Conservation (phyloP, 2,329 filamentous ascomycete species). For the Sarocladium kiliense region DNA sequence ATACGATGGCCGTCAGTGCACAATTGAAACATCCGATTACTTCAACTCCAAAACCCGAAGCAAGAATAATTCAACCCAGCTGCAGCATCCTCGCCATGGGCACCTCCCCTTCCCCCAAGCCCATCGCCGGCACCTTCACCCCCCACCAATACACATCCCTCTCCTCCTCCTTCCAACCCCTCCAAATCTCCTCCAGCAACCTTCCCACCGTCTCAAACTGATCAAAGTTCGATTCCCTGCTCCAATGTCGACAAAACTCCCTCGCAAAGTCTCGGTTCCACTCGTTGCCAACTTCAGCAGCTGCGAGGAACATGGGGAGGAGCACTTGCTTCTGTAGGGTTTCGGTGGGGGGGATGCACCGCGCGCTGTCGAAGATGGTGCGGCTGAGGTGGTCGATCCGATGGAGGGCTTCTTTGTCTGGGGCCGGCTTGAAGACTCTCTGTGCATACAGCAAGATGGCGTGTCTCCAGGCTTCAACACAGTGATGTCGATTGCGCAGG, state of each 20-base stretch:
- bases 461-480: slow-evolving; percentile 28
- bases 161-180: not conserved
- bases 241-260: slow-evolving; percentile 8
- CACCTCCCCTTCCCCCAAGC: not conserved
- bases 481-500: slow-evolving; percentile 19
- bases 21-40: too few species aligned
- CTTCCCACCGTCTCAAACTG: slow-evolving; percentile 6
- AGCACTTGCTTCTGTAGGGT: slow-evolving; percentile 30
- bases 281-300: not conserved
- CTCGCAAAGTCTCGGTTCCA: slow-evolving; percentile 3
- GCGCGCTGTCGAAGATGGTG: slow-evolving; percentile 23
- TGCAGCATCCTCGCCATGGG: slow-evolving; percentile 5
- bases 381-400: slow-evolving; percentile 19
- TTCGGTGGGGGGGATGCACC: slow-evolving; percentile 20
- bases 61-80: not conserved
- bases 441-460: slow-evolving; percentile 26
- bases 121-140: not conserved
- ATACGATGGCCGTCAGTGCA: too few species aligned
- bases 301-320: slow-evolving; percentile 29
- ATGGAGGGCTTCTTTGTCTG: slow-evolving; percentile 11
- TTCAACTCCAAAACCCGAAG: too few species aligned
- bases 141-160: slow-evolving; percentile 6
- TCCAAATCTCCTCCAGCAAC: slow-evolving; percentile 3
- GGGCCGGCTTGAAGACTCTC: slow-evolving; percentile 21
- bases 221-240: not conserved